Conservation (phyloP, 2,329 filamentous ascomycete genomes). For the Phyllosticta paracitricarpa region DNA sequence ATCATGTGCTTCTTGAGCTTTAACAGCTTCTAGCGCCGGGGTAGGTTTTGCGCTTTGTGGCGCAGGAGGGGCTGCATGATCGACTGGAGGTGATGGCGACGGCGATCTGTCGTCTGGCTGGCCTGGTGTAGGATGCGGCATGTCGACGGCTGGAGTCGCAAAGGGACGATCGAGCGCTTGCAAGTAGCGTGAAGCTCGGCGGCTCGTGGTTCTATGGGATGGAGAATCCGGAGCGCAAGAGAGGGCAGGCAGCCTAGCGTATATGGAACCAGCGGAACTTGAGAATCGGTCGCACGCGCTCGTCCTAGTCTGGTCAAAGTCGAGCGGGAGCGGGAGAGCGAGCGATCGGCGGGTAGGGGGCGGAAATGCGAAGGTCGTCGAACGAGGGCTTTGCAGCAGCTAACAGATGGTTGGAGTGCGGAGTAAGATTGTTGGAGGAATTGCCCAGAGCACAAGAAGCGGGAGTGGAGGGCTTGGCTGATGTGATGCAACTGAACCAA, state of each 20-base stretch:
- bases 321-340: not conserved
- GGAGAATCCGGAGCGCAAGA: not conserved
- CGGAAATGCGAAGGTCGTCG: not conserved
- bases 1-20: conserved; percentile 13
- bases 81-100: conserved; percentile 14
- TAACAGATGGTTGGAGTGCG: not conserved
- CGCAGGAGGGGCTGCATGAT: not conserved
- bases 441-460: not conserved
- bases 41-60: conserved; percentile 18
- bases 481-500: not conserved
- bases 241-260: not conserved
- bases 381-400: not conserved
- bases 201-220: not conserved
- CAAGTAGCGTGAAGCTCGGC: not conserved
- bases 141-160: not conserved
- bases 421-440: not conserved
- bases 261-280: not conserved
- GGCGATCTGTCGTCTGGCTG: not conserved
- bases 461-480: not conserved
- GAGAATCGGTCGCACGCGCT: not conserved
- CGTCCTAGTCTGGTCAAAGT: not conserved
- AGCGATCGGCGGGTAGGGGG: no score
- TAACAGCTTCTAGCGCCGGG: conserved; percentile 16
- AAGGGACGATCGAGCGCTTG: not conserved
- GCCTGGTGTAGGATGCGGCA: conserved; percentile 12